A percentile compares a stretch with the other conserved stretches of the same genome.
Evolutionary conservation across 2,329 filamentous ascomycete genomes (phyloP).

Genomic region (Allantophomopsis lycopodina): DNA sequence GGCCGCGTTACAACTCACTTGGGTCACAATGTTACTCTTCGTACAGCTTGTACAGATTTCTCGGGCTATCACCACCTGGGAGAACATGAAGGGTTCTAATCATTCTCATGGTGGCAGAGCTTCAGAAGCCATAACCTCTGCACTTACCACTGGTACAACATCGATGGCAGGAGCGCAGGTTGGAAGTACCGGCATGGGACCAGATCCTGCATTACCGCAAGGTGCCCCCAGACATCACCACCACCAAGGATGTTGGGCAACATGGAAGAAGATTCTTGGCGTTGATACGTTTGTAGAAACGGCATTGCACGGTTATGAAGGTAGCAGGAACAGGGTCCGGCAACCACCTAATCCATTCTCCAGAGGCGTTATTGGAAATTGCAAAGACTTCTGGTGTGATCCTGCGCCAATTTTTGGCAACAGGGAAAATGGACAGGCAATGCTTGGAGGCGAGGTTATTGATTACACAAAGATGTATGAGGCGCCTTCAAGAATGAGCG

Average conservation of each 20-base stretch:
- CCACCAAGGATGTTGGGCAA: slow-evolving; percentile 54
- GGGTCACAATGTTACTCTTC: slow-evolving; percentile 93
- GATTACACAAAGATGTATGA: slow-evolving; percentile 91
- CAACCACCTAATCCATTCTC: slow-evolving; percentile 66
- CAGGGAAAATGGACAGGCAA: slow-evolving; percentile 58
- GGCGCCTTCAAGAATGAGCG: slow-evolving; percentile 53
- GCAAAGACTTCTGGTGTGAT: slow-evolving; percentile 94
- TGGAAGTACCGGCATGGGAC: slow-evolving; percentile 49
- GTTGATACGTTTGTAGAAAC: slow-evolving; percentile 91
- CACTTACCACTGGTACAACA: slow-evolving; percentile 59
- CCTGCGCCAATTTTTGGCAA: slow-evolving; percentile 67
- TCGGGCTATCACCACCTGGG: slow-evolving; percentile 87
- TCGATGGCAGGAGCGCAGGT: slow-evolving; percentile 57
- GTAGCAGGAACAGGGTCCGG: slow-evolving; percentile 31
- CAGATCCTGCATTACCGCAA: slow-evolving; percentile 37
- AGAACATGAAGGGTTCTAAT: slow-evolving; percentile 80
- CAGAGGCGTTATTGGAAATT: slow-evolving; percentile 73
- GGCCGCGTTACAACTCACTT: slow-evolving; percentile 74
- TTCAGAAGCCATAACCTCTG: slow-evolving; percentile 50
- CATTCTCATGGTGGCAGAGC: slow-evolving; percentile 37
- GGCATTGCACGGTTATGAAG: slow-evolving; percentile 57
- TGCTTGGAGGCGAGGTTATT: slow-evolving; percentile 65
- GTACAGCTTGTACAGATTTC: slow-evolving; percentile 91
- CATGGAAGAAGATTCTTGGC: slow-evolving; percentile 75
- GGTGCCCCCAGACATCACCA: slow-evolving; percentile 32